Evolutionary conservation across 495 filamentous ascomycete species (phyloP).

Genomic region (Cryomyces antarcticus): DNA sequence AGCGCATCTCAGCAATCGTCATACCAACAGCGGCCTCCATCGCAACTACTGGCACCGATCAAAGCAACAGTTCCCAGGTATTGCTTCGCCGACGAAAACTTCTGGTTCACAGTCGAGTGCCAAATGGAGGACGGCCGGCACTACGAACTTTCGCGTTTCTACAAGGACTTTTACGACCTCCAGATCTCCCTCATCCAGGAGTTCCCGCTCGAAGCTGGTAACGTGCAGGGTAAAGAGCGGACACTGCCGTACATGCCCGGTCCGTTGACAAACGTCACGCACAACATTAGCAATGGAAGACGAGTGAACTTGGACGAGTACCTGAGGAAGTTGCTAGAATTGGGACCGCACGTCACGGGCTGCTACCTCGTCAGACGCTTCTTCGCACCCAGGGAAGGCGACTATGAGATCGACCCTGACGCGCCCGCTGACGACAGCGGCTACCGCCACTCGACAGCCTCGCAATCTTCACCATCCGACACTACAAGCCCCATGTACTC

Average conservation of each 20-base stretch:
- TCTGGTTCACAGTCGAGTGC: slow-evolving; percentile 94
- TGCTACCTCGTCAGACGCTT: slow-evolving; percentile 71
- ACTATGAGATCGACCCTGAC: slow-evolving; percentile 64
- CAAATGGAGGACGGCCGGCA: slow-evolving; percentile 75
- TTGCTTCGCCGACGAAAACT: slow-evolving; percentile 92
- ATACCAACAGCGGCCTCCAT: slow-evolving; percentile 6
- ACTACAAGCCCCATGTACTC: slow-evolving; percentile 4
- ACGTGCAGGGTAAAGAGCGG: slow-evolving; percentile 51
- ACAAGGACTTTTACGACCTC: slow-evolving; percentile 98
- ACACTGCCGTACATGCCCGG: slow-evolving; percentile 97
- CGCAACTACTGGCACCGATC: slow-evolving; percentile 30
- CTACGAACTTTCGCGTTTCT: slow-evolving; percentile 85
- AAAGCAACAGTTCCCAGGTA: slow-evolving; percentile 78
- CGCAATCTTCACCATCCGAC: slow-evolving; percentile 5
- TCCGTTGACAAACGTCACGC: slow-evolving; percentile 92
- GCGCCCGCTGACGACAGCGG: slow-evolving; percentile 11
- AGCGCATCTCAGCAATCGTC: slow-evolving; percentile 20
- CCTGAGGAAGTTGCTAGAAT: slow-evolving; percentile 69
- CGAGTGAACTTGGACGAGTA: slow-evolving; percentile 85
- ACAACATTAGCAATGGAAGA: slow-evolving; percentile 84
- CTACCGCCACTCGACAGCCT: slow-evolving; percentile 10
- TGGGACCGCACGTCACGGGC: slow-evolving; percentile 64
- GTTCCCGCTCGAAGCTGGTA: slow-evolving; percentile 83
- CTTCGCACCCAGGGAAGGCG: slow-evolving; percentile 74
- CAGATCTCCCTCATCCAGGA: slow-evolving; percentile 87